These are phyloP conservation scores for Dendrobium officinale DNA, from an alignment of 106 monocot genomes.

Conservation along the genomic window DNA sequence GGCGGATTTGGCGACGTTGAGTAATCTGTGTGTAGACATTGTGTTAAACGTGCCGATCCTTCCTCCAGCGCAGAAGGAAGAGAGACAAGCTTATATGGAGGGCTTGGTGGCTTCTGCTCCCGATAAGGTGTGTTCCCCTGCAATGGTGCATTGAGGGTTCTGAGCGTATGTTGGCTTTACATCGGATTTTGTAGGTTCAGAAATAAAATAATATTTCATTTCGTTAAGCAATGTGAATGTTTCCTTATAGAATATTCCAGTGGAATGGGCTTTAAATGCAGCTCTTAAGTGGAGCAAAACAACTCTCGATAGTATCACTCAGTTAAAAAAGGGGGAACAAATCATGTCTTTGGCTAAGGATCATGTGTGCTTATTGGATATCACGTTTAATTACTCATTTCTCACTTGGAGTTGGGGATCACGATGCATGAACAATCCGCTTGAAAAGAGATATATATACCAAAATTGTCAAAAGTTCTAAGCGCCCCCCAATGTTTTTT, in stretches of 20 bases:
- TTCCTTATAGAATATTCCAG: background rate
- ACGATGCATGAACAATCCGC: too few relatives aligned
- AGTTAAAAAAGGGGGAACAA: too few relatives aligned
- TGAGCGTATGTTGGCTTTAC: background rate
- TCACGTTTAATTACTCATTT: too few relatives aligned
- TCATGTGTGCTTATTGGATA: too few relatives aligned
- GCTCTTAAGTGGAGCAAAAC: background rate
- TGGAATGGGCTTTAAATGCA: background rate
- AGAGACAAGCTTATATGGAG: slow-evolving; percentile 66
- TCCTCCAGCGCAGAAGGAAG: slow-evolving; percentile 42
- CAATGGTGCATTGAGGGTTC: background rate
- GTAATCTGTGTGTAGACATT: slow-evolving; percentile 87
- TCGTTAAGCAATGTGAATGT: background rate
- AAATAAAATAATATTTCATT: background rate
- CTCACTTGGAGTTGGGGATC: too few relatives aligned
- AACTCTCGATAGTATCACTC: too few relatives aligned
- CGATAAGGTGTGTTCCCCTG: slow-evolving; percentile 49
- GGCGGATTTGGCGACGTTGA: slow-evolving; percentile 71
- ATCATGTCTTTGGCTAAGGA: too few relatives aligned
- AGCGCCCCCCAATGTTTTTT: too few relatives aligned
- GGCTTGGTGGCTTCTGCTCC: slow-evolving; percentile 66
- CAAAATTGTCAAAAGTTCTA: too few relatives aligned
- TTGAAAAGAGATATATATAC: too few relatives aligned
- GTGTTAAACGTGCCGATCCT: slow-evolving; percentile 71
- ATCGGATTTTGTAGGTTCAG: background rate